Base-by-base conservation (phyloP, 2,329 filamentous ascomycete genomes). In the Penicillium sp. region DNA sequence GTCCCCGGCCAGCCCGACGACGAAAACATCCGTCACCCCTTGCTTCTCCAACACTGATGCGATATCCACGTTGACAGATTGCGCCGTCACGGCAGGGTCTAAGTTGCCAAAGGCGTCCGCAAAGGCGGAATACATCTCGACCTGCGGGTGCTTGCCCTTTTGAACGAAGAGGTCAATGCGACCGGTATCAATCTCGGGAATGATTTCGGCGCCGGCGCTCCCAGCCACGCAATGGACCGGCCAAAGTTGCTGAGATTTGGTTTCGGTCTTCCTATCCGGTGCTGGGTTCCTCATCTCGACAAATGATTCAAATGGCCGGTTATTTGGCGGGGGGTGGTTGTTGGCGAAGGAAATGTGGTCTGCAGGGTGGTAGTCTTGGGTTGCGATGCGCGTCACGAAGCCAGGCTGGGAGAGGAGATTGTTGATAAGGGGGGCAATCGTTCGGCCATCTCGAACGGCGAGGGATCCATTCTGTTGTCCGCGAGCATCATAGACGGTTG, bases 41-140 rank as follows among this genome's bases (percentile, higher is more conserved):
- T 78, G 79, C 2, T 79, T 80, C 53, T 75, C 81, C 66, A 99
- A 74, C 50, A 80, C 70, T 1, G 70, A 77, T 1, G 82, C 83
- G 27, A 98, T 79, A 14, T 87, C 87, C 68, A 85, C 88, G 68
- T 77, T 75, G 40, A 77, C 78, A 35, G 73, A 74, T 33, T 63
- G 62, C 33, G 65, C 64, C 16, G 69, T 70, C 50, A 69, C 66
- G 14, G 66, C 66, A 54, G 72, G 69, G 61, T 77, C 75, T 51
- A 68, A 60, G 56, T 82, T 81, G 40, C 76, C 76, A 68, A 97
- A 94, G 0, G 91, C 90, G 71, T 93, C 90, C 60, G 89, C 88
- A 69, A 99, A 98, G 0, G 89, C 92, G 61, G 89, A 94, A 77
- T 97, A 98, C 90, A 97, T 96, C 77, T 99, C 95, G 2, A 96